A percentile compares a stretch with the other conserved stretches of the same genome.
phyloP scores from a whole-genome alignment of 495 filamentous ascomycete species.

The Aspergillus homomorphus region DNA sequence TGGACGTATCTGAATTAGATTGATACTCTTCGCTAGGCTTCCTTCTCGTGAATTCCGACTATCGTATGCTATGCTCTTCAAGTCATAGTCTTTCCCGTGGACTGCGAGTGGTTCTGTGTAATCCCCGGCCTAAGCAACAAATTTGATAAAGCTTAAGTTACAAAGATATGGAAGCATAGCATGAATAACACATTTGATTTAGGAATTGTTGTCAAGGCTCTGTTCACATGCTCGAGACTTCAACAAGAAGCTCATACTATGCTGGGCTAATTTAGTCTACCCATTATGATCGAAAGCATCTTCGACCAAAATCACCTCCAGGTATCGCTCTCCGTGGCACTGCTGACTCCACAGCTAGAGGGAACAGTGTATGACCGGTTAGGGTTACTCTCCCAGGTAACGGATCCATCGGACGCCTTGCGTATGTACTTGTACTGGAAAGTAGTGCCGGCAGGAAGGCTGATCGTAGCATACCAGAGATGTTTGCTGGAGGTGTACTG shows the following conservation, averaged over 20 bases:
- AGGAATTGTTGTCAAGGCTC: too few species aligned
- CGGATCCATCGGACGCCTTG: conserved; percentile 48
- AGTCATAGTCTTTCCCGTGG: too few species aligned
- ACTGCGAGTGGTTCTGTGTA: too few species aligned
- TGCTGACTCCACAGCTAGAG: conserved; percentile 39
- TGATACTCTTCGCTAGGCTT: too few species aligned
- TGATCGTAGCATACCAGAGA: conserved; percentile 54
- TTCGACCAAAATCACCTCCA: conserved; percentile 25
- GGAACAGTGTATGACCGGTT: conserved; percentile 60
- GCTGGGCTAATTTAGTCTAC: background rate
- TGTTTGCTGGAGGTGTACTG: conserved; percentile 54
- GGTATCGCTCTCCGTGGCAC: conserved; percentile 32
- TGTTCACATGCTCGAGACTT: too few species aligned
- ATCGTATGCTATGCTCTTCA: too few species aligned
- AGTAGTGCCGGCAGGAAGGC: conserved; percentile 47
- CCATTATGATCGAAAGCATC: background rate
- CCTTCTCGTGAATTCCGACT: too few species aligned
- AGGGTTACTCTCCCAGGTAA: conserved; percentile 63
- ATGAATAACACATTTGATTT: too few species aligned
- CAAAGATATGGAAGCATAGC: too few species aligned
- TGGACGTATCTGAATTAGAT: background rate
- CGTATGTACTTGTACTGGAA: conserved; percentile 71
- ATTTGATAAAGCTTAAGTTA: too few species aligned
- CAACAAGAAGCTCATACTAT: background rate
- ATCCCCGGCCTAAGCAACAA: too few species aligned